Evolutionary conservation across 306 rosid genomes (phyloP), one percentile per base, ranked within the genome.

Genomic region (Alnus rubra): DNA sequence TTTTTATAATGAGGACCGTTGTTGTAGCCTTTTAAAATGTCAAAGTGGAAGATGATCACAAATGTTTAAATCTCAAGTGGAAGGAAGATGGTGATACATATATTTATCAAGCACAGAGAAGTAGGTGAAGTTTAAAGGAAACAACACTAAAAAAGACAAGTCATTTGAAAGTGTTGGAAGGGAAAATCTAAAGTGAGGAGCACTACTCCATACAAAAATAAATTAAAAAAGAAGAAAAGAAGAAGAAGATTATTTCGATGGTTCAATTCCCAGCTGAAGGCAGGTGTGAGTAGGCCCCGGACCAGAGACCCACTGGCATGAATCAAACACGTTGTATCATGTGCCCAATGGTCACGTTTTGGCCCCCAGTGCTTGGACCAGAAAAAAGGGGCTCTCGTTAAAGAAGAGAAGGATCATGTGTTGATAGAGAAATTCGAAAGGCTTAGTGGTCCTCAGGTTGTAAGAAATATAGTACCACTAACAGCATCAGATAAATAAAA

Each of bases 301-400:
- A 42, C 45, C 45, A 5, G 45, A 42, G 45, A 42, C 45, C 52
- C 15, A 49, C 52, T 49, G 2, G 52, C 52, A 49, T 49, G 13
- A 49, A 49, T 9, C 52, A 49, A 49, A 10, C 47, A 74, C 49
- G 72, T 58, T 60, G 48, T 0, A 42, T 78, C 83, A 74, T 49
- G 83, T 78, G 83, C 75, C 62, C 18, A 11, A 55, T 69, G 73
- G 30, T 70, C 76, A 74, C 81, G 49, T 73, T 80, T 39, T 37
- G 69, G 54, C 48, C 39, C 30, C 3, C 47, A 14, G 12, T 64
- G 23, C 47, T 35, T 64, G 71, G 71, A 67, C 71, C 50, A 37
- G 50, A 1, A 39, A n/a, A n/a, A 67, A 7, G 71, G 7, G 42
- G 1, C 23, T 72, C 76, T 70, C 83, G 33, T 71, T 83, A 79